Base-by-base conservation (phyloP, 495 filamentous ascomycete species). In the Penicillium egyptiacum region DNA sequence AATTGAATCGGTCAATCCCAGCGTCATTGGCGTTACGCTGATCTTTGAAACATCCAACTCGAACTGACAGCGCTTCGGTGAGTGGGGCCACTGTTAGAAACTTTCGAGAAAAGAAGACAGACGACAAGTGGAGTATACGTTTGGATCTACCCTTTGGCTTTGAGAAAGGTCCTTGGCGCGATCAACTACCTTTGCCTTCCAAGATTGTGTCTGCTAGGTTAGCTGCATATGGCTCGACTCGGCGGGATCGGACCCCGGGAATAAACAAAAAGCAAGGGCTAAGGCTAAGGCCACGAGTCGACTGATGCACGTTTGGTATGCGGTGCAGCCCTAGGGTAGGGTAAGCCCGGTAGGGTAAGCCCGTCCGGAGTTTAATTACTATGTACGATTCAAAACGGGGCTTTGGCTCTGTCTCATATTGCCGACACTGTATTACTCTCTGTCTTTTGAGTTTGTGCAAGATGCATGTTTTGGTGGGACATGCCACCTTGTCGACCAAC, bases 11-110 rank as follows among this genome's bases (percentile, higher is more conserved):
- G 20, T 49, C 50, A 39, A 39, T 49, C 26, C 49, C 43, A 46
- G 51, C 63, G 55, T 66, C 61, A 66, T 65, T 57, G 64, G 58
- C 61, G 55, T 59, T 58, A 25, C 40, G 56, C 53, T 59, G 62
- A 62, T 67, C 64, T 14, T 43, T 61, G 39, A 53, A 53, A 51
- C 47, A 47, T 31, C 11, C 30, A 30, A 30, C 30, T 50, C 30
- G 19, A 31, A 33, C 31, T 60, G 60, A 50, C 47, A 59, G 52
- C 55, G 55, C 42, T 35, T 39, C 16, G 33, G 30, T 33, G 20
- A 20, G 40, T 22, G 41, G 28, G 48, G 57, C 25, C 42, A 25
- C 54, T 60, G n/a, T n/a, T n/a, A n/a, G n/a, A n/a, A n/a, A n/a
- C n/a, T 49, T 6, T n/a, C 47, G 45, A 39, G 41, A 14, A 28